Percentiles rank a stretch among this genome's conserved stretches.
Evolutionary conservation across 768 basidiomycete genomes (phyloP).

Genomic region (Suillus paluster): DNA sequence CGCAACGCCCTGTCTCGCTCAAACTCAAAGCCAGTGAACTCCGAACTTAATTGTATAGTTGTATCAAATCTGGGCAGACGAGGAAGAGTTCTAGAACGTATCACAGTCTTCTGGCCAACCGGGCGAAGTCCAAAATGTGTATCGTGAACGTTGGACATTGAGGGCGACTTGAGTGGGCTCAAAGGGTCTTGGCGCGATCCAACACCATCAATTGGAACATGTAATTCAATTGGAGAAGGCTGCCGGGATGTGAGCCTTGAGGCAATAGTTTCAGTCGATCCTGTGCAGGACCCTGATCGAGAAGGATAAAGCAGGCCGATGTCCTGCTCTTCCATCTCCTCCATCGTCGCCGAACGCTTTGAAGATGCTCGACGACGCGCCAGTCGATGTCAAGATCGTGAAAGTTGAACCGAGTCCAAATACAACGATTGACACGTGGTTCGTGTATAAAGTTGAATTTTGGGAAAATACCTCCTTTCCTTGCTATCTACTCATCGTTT

Average conservation of each 20-base stretch:
- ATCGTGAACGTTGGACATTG: conserved; percentile 35
- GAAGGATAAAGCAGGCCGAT: conserved; percentile 30
- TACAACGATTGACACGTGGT: conserved; percentile 1
- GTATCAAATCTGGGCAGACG: conserved; percentile 37
- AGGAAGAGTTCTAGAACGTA: conserved; percentile 54
- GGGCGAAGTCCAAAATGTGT: conserved; percentile 18
- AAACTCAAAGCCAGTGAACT: conserved; percentile 49
- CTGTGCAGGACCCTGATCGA: conserved; percentile 25
- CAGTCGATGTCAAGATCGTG: not conserved
- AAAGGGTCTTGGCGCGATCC: not conserved
- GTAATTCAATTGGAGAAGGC: conserved; percentile 19
- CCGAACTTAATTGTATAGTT: conserved; percentile 35
- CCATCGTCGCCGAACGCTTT: not conserved
- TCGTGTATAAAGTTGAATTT: not conserved
- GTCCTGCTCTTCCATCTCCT: conserved; percentile 32
- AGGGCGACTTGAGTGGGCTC: conserved; percentile 36
- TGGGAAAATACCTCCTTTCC: conserved; percentile 6
- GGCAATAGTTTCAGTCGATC: conserved; percentile 25
- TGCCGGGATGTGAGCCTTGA: conserved; percentile 23
- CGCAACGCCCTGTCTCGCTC: conserved; percentile 49
- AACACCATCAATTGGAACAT: conserved; percentile 4
- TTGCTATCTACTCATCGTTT: not conserved
- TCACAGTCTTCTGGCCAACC: conserved; percentile 29
- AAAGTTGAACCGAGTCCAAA: not conserved
- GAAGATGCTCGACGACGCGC: not conserved